Conservation (phyloP, 306 rosid species). For the Gillenia trifoliata region DNA sequence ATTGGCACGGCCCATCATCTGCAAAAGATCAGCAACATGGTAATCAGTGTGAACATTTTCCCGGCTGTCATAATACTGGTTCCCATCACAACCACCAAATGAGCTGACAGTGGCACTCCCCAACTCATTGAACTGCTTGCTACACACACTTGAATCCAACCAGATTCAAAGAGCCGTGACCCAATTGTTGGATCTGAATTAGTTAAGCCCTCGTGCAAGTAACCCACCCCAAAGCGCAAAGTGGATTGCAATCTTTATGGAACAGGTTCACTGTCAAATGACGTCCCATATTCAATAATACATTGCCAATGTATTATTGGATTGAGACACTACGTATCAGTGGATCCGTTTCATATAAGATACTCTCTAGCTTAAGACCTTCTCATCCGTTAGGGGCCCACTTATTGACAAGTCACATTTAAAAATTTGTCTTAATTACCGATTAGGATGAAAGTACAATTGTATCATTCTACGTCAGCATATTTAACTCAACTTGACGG, state of each 20-base stretch:
- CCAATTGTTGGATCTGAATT: constrained; percentile 62
- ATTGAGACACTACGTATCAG: no score
- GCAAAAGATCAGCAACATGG: constrained; percentile 81
- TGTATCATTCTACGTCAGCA: no score
- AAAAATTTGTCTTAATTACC: no score
- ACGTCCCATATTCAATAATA: no score
- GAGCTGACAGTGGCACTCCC: constrained; percentile 73
- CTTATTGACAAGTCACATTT: no score
- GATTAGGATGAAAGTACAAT: no score
- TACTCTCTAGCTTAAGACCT: no score
- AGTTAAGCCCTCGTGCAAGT: constrained; percentile 79
- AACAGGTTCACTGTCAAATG: no score
- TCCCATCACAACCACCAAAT: constrained; percentile 89
- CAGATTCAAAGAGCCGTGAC: constrained; percentile 58
- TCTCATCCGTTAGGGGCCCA: no score
- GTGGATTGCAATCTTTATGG: constrained; percentile 64
- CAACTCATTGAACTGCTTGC: constrained; percentile 85
- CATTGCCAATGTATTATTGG: no score
- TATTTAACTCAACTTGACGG: no score
- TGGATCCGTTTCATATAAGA: no score
- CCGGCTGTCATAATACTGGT: constrained; percentile 81
- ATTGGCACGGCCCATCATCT: constrained; percentile 95
- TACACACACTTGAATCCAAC: constrained; percentile 86
- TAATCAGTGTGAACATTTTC: constrained; percentile 81
- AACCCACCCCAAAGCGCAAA: constrained; percentile 75